These are phyloP conservation scores for Globomyces pollinis-pini DNA, from an alignment of 192 early-diverging fungal species.

Conservation along the genomic window DNA sequence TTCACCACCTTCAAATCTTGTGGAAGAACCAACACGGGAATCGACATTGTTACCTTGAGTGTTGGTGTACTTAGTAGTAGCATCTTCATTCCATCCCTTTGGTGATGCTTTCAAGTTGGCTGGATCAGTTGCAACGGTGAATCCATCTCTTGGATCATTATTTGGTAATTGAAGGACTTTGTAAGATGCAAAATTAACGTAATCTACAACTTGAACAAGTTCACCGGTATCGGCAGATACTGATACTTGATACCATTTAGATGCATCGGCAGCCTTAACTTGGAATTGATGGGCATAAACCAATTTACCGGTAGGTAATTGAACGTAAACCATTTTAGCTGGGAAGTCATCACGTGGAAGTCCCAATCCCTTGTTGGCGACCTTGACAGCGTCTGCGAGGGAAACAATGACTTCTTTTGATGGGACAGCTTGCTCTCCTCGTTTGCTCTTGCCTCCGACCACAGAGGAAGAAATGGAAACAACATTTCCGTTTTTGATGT, in stretches of 20 bases:
- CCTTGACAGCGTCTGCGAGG: constrained; percentile 5
- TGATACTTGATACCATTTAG: constrained; percentile 6
- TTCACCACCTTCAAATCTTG: constrained; percentile 36
- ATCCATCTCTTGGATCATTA: constrained; percentile 4
- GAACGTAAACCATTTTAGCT: constrained; percentile 5
- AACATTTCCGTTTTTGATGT: constrained; percentile 9
- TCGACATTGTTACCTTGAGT: constrained; percentile 10
- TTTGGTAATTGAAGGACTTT: constrained; percentile 11
- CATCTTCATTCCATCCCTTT: constrained; percentile 33
- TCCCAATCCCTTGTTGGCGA: not conserved
- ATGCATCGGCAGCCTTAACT: not conserved
- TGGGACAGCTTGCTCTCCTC: not conserved
- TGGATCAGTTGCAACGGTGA: not conserved
- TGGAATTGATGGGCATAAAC: constrained; percentile 10
- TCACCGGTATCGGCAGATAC: constrained; percentile 7
- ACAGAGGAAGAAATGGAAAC: not conserved
- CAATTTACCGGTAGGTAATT: constrained; percentile 5
- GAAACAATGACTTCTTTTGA: not conserved
- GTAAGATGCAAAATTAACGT: constrained; percentile 8
- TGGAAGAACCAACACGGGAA: constrained; percentile 33
- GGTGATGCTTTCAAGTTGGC: constrained; percentile 22
- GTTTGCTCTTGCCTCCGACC: not conserved
- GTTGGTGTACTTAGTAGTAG: constrained; percentile 21
- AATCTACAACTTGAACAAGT: constrained; percentile 8
- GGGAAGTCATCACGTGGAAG: not conserved